Conservation (phyloP, 1,284 basidiomycete species). For the Sutorius eximius region DNA sequence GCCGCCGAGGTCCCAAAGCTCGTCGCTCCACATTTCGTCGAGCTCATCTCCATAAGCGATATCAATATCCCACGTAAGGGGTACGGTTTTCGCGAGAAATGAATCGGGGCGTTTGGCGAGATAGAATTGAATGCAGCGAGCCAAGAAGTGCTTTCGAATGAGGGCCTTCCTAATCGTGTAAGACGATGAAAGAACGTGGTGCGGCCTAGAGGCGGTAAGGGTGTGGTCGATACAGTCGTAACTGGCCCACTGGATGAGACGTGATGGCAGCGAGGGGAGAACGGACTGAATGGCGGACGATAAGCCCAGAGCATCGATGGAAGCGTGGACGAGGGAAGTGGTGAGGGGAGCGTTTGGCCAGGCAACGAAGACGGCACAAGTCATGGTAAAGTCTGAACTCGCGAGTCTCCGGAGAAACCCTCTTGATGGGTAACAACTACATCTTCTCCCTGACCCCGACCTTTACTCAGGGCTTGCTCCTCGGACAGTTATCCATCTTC, state of each 20-base stretch:
- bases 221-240: slow-evolving; percentile 85
- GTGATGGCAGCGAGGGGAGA: slow-evolving; percentile 20
- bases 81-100: slow-evolving; percentile 56
- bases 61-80: slow-evolving; percentile 86
- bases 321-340: slow-evolving; percentile 61
- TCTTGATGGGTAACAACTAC: slow-evolving; percentile 57
- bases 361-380: slow-evolving; percentile 50
- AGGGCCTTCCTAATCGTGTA: slow-evolving; percentile 92
- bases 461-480: slow-evolving; percentile 79
- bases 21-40: slow-evolving; percentile 92
- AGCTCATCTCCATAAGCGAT: slow-evolving; percentile 93
- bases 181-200: slow-evolving; percentile 70
- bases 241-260: slow-evolving; percentile 71
- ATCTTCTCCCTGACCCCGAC: slow-evolving; percentile 75
- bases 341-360: slow-evolving; percentile 84
- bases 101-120: slow-evolving; percentile 69
- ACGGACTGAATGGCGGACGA: slow-evolving; percentile 31
- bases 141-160: slow-evolving; percentile 93
- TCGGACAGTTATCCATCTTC: slow-evolving; percentile 79
- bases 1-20: slow-evolving; percentile 84
- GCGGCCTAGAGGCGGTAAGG: slow-evolving; percentile 52
- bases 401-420: not conserved
- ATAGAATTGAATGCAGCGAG: slow-evolving; percentile 75
- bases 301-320: slow-evolving; percentile 48
- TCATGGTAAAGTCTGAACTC: not conserved